Conservation (phyloP, 768 basidiomycete species). For the Gymnopilus dilepis region DNA sequence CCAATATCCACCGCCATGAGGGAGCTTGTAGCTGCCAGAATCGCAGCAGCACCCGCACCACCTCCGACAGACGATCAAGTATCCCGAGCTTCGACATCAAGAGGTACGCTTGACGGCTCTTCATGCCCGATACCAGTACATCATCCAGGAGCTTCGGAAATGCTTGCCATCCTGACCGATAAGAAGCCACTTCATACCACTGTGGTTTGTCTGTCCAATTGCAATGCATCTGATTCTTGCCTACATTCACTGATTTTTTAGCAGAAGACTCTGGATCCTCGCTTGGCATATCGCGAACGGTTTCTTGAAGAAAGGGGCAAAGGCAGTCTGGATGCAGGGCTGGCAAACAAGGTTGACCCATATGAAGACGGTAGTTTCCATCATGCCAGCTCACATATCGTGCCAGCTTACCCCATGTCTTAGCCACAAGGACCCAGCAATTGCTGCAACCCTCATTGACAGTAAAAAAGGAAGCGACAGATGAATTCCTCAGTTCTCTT, state of each 20-base stretch:
- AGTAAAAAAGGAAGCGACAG: conserved; percentile 7
- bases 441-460: conserved; percentile 15
- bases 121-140: not conserved
- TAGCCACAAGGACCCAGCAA: conserved; percentile 19
- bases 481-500: conserved; percentile 8
- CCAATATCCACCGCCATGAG: not conserved
- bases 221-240: not conserved
- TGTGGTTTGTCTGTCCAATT: not conserved
- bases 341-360: conserved; percentile 27
- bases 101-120: not conserved
- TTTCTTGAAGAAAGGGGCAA: not conserved
- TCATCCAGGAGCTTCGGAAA: not conserved
- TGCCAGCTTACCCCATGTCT: not conserved
- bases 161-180: too few species aligned
- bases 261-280: not conserved
- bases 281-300: not conserved
- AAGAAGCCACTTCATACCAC: not conserved
- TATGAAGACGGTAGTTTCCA: conserved; percentile 29
- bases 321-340: not conserved
- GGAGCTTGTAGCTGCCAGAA: not conserved
- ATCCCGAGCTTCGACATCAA: not conserved
- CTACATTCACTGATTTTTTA: not conserved
- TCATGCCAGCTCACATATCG: not conserved
- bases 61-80: too few species aligned
- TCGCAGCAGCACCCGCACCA: not conserved